Evolutionary conservation across 2,329 filamentous ascomycete genomes (phyloP), one percentile per base, ranked within the genome.

Genomic region (Cladosporium phlei): DNA sequence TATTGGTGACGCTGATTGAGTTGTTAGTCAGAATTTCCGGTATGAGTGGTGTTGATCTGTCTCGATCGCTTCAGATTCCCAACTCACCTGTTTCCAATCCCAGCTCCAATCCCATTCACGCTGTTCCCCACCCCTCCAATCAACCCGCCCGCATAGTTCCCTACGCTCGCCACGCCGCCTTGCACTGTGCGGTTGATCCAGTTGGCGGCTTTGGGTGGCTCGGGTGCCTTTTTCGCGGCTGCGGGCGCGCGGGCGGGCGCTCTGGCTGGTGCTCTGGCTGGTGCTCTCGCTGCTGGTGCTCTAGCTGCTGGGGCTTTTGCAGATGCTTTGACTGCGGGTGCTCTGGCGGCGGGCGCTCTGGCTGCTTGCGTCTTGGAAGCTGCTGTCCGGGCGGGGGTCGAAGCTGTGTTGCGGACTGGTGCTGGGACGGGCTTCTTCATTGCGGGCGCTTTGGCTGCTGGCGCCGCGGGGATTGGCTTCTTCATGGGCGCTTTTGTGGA

Each of bases 161-260:
- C 71, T 4, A 69, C 66, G 24, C 69, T 67, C 3, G 68, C 60
- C 20, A 72, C 66, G 22, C 59, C 66, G 53, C 62, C 61, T 54
- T 70, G 69, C 7, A 72, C 67, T 24, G 66, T 66, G 45, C 64
- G 65, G 47, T 67, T 71, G 54, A 75, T 64, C 71, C 71, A 75
- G 55, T 70, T 70, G 59, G 59, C 66, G n/a, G 45, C 38, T 28
- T 43, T 46, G 37, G 46, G 25, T n/a, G 37, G 37, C 22, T 49
- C 42, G 2, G 44, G 40, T 4, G 52, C 21, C 16, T 35, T 25
- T 19, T 35, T 35, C 16, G 40, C 16, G 29, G 40, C 30, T 25
- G 28, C n/a, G 42, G 37, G 24, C 52, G 22, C 20, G 22, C 32
- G 32, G 9, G 50, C 38, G 16, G 49, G 45, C 16, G 30, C 30